These are phyloP conservation scores for Globisporangium megalacanthum DNA, from an alignment of 352 stramenopile genomes.

Conservation along the genomic window DNA sequence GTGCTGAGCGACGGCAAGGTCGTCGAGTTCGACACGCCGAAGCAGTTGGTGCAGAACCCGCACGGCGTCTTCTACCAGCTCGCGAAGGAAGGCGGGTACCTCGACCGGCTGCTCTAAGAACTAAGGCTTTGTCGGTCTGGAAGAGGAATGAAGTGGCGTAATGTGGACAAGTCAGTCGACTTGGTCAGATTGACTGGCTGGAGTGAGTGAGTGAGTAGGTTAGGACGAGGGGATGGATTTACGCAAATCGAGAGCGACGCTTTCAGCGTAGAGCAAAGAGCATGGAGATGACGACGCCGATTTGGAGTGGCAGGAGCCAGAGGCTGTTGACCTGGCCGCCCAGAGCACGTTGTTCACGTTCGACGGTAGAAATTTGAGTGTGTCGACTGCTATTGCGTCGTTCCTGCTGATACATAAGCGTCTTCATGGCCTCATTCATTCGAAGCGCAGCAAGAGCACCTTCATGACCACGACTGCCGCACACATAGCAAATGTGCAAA, in stretches of 20 bases:
- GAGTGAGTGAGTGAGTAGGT: no score
- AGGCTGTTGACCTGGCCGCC: conserved; percentile 35
- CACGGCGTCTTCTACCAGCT: conserved; percentile 5
- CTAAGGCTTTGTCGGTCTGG: neutral
- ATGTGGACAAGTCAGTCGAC: no score
- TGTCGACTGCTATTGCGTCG: conserved; percentile 16
- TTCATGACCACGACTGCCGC: conserved; percentile 7
- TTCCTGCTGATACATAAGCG: conserved; percentile 23
- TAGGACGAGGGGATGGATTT: no score
- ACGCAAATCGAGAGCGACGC: neutral
- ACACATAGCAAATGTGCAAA: no score
- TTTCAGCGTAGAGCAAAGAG: conserved; percentile 32
- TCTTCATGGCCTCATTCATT: conserved; percentile 21
- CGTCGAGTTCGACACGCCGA: neutral
- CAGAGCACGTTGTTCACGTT: conserved; percentile 24
- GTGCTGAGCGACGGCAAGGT: conserved; percentile 21
- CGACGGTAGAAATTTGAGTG: conserved; percentile 32
- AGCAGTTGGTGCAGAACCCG: neutral
- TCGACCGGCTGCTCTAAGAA: conserved; percentile 9
- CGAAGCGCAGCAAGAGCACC: conserved; percentile 18
- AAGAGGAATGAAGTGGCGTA: no score
- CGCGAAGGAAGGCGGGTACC: conserved; percentile 10
- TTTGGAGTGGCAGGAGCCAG: conserved; percentile 36
- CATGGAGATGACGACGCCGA: conserved; percentile 26
- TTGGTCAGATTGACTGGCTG: no score